These are phyloP conservation scores for Dalbergia oliveri DNA, from an alignment of 306 rosid species.

Conservation along the genomic window DNA sequence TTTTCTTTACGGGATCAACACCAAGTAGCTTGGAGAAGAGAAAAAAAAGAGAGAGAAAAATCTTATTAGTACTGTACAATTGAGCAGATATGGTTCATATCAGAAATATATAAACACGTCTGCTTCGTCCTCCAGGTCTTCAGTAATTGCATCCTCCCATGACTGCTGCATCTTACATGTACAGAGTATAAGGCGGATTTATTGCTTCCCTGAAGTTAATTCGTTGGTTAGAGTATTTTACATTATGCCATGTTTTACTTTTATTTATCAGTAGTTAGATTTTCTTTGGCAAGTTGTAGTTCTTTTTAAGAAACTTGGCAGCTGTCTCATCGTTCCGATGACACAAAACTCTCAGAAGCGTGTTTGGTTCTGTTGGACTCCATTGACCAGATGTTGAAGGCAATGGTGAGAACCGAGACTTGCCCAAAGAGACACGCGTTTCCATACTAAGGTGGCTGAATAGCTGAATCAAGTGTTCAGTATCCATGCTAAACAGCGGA, in stretches of 20 bases:
- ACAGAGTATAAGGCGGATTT: background rate
- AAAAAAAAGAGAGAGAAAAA: no score
- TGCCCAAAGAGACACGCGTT: conserved; percentile 57
- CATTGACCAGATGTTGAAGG: conserved; percentile 75
- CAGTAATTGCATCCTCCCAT: no score
- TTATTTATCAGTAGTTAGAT: conserved; percentile 38
- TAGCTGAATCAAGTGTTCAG: conserved; percentile 64
- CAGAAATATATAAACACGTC: no score
- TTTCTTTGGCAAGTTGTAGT: conserved; percentile 78
- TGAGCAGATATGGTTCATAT: background rate
- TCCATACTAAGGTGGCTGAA: conserved; percentile 53
- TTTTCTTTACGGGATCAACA: background rate
- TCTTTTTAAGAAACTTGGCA: conserved; percentile 83
- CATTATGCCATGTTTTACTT: background rate
- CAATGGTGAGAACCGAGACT: conserved; percentile 70
- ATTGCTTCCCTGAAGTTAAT: background rate
- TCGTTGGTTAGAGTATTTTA: background rate
- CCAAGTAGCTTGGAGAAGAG: background rate
- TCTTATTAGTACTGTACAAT: background rate
- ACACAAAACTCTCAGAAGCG: conserved; percentile 76
- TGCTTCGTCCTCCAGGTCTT: no score
- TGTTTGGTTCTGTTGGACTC: conserved; percentile 82
- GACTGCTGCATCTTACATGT: no score
- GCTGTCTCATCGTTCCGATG: conserved; percentile 71
- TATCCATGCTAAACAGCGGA: conserved; percentile 57